Conservation (phyloP, 345 rosid genomes). For the Salix suchowensis region DNA sequence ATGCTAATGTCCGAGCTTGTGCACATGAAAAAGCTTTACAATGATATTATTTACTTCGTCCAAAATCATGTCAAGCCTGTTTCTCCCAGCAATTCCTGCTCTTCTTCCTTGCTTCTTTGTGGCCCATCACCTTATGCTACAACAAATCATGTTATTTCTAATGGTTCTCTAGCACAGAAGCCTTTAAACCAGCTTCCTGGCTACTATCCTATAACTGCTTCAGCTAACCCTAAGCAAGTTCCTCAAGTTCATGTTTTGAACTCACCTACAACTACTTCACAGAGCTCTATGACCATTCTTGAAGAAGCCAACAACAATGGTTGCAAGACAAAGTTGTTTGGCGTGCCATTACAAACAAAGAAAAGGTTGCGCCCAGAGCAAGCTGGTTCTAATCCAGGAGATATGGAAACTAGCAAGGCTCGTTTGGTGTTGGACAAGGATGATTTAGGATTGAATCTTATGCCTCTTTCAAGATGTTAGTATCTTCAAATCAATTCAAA, state of each 20-base stretch:
- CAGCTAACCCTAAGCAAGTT: constrained; percentile 4
- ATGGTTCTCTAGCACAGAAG: constrained; percentile 30
- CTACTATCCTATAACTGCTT: constrained; percentile 23
- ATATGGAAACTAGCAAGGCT: constrained; percentile 48
- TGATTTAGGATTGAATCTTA: constrained; percentile 76
- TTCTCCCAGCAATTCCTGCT: constrained; percentile 51
- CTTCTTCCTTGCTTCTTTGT: constrained; percentile 45
- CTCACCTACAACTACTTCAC: constrained; percentile 38
- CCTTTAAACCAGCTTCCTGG: constrained; percentile 47
- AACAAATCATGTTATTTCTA: constrained; percentile 21
- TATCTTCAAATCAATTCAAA: constrained; percentile 11
- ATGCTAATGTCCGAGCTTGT: constrained; percentile 78
- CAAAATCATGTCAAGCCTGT: constrained; percentile 90
- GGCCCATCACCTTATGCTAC: constrained; percentile 21
- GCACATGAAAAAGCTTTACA: constrained; percentile 88
- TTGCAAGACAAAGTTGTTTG: constrained; percentile 67
- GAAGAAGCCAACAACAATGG: constrained; percentile 26
- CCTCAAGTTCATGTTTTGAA: constrained; percentile 23
- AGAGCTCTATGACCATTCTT: constrained; percentile 38
- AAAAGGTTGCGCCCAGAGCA: constrained; percentile 55
- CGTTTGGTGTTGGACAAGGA: constrained; percentile 72
- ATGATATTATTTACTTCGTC: constrained; percentile 84
- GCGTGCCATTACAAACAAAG: constrained; percentile 68
- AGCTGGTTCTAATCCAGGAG: constrained; percentile 18
- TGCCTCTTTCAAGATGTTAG: constrained; percentile 66